Percentiles rank a stretch among this genome's conserved stretches.
These are phyloP conservation scores for Alternaria triticimaculans DNA, from an alignment of 2,329 filamentous ascomycete species.

Conservation along the genomic window DNA sequence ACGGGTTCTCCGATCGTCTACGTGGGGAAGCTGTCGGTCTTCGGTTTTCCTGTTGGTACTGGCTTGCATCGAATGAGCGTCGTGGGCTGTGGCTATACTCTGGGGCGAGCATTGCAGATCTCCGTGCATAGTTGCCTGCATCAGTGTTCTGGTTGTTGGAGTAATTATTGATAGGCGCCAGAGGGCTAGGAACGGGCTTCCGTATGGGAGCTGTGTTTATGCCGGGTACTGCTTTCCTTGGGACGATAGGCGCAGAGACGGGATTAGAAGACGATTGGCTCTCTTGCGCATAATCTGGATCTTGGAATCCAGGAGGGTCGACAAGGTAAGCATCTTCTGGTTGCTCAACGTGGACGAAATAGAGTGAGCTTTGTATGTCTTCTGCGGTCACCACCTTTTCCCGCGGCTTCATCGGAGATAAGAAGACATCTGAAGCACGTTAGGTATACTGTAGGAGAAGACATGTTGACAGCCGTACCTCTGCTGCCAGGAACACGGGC, in stretches of 20 bases:
- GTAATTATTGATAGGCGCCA: constrained; percentile 33
- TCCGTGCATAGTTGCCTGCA: constrained; percentile 27
- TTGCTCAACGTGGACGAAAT: constrained; percentile 83
- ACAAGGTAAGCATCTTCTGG: constrained; percentile 58
- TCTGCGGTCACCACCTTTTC: constrained; percentile 86
- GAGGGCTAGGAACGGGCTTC: constrained; percentile 38
- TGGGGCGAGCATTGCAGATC: constrained; percentile 21
- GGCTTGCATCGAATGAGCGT: constrained; percentile 33
- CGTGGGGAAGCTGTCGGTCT: constrained; percentile 26
- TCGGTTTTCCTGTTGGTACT: constrained; percentile 29
- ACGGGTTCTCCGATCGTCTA: constrained; percentile 27
- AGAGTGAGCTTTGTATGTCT: constrained; percentile 86
- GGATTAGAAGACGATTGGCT: constrained; percentile 12
- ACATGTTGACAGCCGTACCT: constrained; percentile 62
- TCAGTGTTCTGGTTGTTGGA: constrained; percentile 38
- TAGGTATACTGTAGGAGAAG: constrained; percentile 13
- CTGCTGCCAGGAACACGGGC: constrained; percentile 88
- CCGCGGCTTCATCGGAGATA: constrained; percentile 88
- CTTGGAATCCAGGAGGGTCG: constrained; percentile 17
- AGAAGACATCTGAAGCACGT: constrained; percentile 74
- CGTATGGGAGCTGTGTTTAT: constrained; percentile 22
- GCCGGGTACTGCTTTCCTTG: constrained; percentile 38
- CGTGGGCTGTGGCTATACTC: constrained; percentile 24
- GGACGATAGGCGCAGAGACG: constrained; percentile 27
- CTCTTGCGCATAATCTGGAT: constrained; percentile 19